A percentile compares a stretch with the other conserved stretches of the same genome.
These are phyloP conservation scores for Ceratocystis alfenasii DNA, from an alignment of 2,329 filamentous ascomycete species.

Conservation along the genomic window DNA sequence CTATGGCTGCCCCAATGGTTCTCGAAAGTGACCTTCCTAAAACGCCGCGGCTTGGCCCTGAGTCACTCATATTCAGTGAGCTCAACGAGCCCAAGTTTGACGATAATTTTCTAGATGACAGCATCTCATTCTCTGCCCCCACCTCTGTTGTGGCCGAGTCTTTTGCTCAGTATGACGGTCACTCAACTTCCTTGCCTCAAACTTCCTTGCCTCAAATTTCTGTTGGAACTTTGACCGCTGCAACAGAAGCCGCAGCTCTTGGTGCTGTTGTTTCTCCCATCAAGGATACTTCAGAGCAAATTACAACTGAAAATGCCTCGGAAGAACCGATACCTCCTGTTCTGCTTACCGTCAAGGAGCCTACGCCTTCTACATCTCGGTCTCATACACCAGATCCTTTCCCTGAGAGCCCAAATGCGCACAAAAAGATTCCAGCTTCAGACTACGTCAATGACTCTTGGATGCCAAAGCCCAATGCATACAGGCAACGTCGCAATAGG, in stretches of 20 bases:
- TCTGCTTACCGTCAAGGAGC: slow-evolving; percentile 20
- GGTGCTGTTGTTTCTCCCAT: background rate
- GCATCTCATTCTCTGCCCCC: slow-evolving; percentile 16
- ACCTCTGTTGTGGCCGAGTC: slow-evolving; percentile 22
- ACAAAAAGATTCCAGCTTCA: background rate
- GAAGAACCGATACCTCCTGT: slow-evolving; percentile 1
- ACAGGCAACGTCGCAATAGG: slow-evolving; percentile 11
- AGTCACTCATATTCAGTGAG: slow-evolving; percentile 18
- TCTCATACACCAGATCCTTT: slow-evolving; percentile 12
- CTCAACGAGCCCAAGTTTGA: slow-evolving; percentile 20
- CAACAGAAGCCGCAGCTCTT: background rate
- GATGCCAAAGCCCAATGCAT: slow-evolving; percentile 15
- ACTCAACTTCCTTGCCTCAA: background rate
- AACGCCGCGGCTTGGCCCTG: slow-evolving; percentile 21
- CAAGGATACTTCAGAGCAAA: background rate
- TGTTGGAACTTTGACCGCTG: background rate
- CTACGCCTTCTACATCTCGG: slow-evolving; percentile 20
- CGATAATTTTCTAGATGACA: slow-evolving; percentile 11
- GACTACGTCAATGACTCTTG: slow-evolving; percentile 20
- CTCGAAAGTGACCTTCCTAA: slow-evolving; percentile 6
- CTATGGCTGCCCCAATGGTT: background rate
- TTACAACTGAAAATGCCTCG: background rate
- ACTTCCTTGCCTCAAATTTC: slow-evolving; percentile 3
- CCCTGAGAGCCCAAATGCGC: background rate
- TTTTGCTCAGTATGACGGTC: background rate